Base-by-base conservation (phyloP, 2,329 filamentous ascomycete genomes). In the Bipolaris sorokiniana region DNA sequence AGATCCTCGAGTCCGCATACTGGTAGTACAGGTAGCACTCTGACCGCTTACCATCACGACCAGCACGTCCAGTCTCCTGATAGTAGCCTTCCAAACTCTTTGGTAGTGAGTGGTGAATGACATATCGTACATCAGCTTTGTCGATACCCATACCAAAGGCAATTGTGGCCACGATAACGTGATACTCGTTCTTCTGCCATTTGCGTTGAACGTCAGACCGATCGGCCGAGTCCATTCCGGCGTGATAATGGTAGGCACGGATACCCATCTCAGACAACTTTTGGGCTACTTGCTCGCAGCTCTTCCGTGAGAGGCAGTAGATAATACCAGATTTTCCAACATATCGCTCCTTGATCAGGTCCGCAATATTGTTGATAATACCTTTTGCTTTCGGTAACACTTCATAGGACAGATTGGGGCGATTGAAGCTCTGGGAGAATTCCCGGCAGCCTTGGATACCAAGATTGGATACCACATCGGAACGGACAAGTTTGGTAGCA, bases 131-230 rank as follows among this genome's bases (percentile, higher is more conserved):
- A 73, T 99, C 90, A 0, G 93, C 86, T 76, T 99, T 99, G 80
- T 99, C 95, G 64, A 99, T 99, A n/a, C 95, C 95, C 95, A 99
- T 99, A 6, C 95, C 95, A 73, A 99, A 99, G 22, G 95, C 95
- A 75, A 99, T 98, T 0, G 95, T 99, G 18, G 95, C 96, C 48
- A 99, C 95, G 41, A 99, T 96, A 33, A 99, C 90, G 65, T 97
- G 90, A 68, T 89, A 85, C 49, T 82, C 79, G 5, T 92, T 92
- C 41, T 79, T 80, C 75, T 99, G 95, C 95, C 95, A 99, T 28
- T 87, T 77, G 58, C 84, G 84, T 75, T 98, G 94, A 4, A 95
- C 84, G 6, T 83, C 74, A 1, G 83, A 82, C 73, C 94, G 94
- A 49, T 90, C 85, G 4, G 84, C 79, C 0, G 89, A 74, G 2